Base-by-base conservation (phyloP, 2,329 filamentous ascomycete species). In the Huntiella moniliformis region DNA sequence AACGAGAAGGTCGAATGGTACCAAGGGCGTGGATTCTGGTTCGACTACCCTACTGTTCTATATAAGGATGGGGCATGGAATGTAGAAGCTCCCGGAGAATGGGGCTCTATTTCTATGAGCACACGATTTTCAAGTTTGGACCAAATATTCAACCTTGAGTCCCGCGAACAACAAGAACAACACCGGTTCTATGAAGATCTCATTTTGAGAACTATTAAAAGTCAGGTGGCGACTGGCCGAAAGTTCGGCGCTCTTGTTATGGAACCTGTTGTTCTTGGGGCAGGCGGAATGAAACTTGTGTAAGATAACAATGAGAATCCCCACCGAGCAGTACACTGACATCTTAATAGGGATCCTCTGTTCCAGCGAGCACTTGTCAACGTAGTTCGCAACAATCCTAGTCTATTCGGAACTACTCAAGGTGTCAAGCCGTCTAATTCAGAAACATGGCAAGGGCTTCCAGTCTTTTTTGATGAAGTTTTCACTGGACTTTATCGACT, bases 1-100 rank as follows among this genome's bases (percentile, higher is more conserved):
- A 92, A 92, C 54, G 73, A 84, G 54, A 84, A 84, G 57, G 79
- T 87, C 0, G 83, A 91, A 55, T 92, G 84, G 84, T 92, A 92
- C 56, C 65, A 74, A 50, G 82, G 82, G 0, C 75, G 76, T 41
- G 84, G 85, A 0, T 71, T 76, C 55, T 92, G 85, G 85, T 79
- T 91, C 45, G 79, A 86, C 51, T 85, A 80, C 48, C 85, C 84
- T 0, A 71, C 69, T 1, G 72, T 91, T 4, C 71, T 77, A 54
- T 77, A 83, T 64, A 64, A 66, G 12, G 58, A 72, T 1, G 82
- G 82, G 0, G 60, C 60, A 38, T 92, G 84, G 84, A 58, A 67
- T 11, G 67, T 87, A 1, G 64, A 73, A 18, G 58, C 73, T 0
- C 75, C 77, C 0, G 58, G 62, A 1, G 62, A 59, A 1, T 58